These are phyloP conservation scores for Clitopilus hobsonii DNA, from an alignment of 768 basidiomycete species.

Conservation along the genomic window DNA sequence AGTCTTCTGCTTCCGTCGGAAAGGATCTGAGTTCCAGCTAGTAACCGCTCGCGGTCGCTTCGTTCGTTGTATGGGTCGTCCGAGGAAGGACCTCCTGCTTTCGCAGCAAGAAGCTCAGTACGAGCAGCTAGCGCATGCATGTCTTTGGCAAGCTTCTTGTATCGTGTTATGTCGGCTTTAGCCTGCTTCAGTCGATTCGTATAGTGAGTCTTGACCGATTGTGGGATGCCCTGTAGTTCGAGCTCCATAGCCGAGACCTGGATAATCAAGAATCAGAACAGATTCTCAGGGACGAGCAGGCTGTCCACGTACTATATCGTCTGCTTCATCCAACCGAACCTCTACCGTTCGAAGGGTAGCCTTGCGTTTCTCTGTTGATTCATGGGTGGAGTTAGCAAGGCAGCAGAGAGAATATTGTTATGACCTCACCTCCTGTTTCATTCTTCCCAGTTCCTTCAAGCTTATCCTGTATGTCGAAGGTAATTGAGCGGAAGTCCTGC, in stretches of 20 bases:
- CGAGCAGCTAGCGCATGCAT: conserved; percentile 61
- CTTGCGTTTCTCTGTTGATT: conserved; percentile 68
- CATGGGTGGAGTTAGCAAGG: neutral
- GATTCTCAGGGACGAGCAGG: no score
- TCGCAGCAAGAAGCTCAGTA: conserved; percentile 47
- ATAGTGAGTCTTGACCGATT: conserved; percentile 72
- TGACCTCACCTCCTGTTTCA: conserved; percentile 60
- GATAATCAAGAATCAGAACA: no score
- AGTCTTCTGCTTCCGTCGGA: conserved; percentile 73
- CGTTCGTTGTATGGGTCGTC: conserved; percentile 72
- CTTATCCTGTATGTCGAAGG: conserved; percentile 66
- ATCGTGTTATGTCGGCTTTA: conserved; percentile 66
- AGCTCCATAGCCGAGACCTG: conserved; percentile 94
- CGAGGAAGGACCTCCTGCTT: conserved; percentile 22
- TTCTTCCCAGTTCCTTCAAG: conserved; percentile 67
- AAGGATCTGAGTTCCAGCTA: conserved; percentile 67
- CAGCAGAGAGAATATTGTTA: neutral
- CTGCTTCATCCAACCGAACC: conserved; percentile 90
- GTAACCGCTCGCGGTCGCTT: conserved; percentile 65
- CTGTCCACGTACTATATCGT: conserved; percentile 87
- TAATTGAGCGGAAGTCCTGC: conserved; percentile 73
- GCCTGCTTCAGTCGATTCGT: conserved; percentile 59
- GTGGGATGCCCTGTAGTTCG: conserved; percentile 88
- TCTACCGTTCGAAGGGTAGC: conserved; percentile 75
- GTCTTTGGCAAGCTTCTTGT: conserved; percentile 77